Evolutionary conservation across 495 filamentous ascomycete genomes (phyloP).

Genomic region (Filosporella fistucella): DNA sequence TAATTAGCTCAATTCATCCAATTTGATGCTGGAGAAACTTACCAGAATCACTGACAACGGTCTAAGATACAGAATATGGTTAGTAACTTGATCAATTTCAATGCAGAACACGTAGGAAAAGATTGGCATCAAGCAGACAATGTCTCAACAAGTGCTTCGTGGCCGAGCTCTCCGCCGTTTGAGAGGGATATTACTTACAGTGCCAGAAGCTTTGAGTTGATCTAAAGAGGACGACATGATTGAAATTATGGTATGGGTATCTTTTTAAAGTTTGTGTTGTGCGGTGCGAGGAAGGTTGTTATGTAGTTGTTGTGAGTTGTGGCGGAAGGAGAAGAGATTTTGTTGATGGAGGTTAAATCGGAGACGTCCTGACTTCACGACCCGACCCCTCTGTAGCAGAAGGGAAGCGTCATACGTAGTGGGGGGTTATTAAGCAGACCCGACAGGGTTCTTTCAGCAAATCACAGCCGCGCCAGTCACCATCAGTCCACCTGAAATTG

Average conservation of each 20-base stretch:
- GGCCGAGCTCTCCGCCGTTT: constrained; percentile 6
- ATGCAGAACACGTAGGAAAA: too few species aligned
- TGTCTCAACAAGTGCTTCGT: constrained; percentile 2
- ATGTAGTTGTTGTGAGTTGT: constrained; percentile 10
- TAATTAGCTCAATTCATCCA: constrained; percentile 10
- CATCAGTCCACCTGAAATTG: too few species aligned
- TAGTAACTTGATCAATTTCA: constrained; percentile 12
- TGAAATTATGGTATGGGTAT: constrained; percentile 15
- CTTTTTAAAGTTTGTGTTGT: constrained; percentile 1
- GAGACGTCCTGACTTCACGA: background rate
- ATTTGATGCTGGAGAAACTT: constrained; percentile 34
- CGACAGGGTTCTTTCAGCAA: background rate
- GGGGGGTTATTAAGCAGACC: constrained; percentile 17
- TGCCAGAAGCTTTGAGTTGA: constrained; percentile 94
- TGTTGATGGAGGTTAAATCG: constrained; percentile 12
- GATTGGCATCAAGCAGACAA: constrained; percentile 3
- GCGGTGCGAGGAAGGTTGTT: constrained; percentile 3
- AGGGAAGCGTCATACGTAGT: constrained; percentile 10
- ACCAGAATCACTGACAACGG: constrained; percentile 96
- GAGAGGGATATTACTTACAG: constrained; percentile 54
- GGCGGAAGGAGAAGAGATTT: constrained; percentile 12
- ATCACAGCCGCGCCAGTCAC: background rate
- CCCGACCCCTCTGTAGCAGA: background rate
- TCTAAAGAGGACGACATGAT: constrained; percentile 86
- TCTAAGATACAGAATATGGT: constrained; percentile 38